phyloP scores from a whole-genome alignment of 202 grass and related monocot species.

The Eragrostis tef region DNA sequence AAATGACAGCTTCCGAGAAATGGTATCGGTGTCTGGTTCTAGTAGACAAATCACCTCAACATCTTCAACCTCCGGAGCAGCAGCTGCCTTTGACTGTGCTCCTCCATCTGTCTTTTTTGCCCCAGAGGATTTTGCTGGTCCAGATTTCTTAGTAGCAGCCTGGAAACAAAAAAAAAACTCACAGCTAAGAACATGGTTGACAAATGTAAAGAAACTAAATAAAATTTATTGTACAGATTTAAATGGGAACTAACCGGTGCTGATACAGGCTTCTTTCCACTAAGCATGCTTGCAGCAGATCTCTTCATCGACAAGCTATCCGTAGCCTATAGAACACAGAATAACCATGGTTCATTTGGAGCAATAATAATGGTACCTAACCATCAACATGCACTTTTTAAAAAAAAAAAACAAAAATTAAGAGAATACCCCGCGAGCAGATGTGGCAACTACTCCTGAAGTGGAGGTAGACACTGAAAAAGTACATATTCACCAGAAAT shows the following conservation, averaged over 20 bases:
- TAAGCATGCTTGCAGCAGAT: constrained; percentile 99
- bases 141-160: constrained; percentile 73
- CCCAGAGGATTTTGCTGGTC: constrained; percentile 57
- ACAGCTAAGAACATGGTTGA: constrained; percentile 26
- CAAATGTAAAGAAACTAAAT: constrained; percentile 44
- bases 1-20: neutral
- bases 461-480: constrained; percentile 52
- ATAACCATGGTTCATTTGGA: constrained; percentile 35
- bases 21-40: constrained; percentile 8
- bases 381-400: too few relatives aligned
- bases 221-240: constrained; percentile 26
- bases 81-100: constrained; percentile 63
- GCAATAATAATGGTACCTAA: neutral
- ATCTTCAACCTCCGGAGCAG: constrained; percentile 69
- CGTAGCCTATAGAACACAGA: constrained; percentile 54
- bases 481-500: constrained; percentile 11
- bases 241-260: constrained; percentile 60
- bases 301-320: constrained; percentile 75
- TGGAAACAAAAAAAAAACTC: constrained; percentile 48
- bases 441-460: constrained; percentile 48
- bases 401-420: too few relatives aligned
- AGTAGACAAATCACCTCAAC: constrained; percentile 76
- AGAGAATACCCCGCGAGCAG: constrained; percentile 66
- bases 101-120: constrained; percentile 81
- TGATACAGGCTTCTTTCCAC: constrained; percentile 75